Evolutionary conservation across 768 basidiomycete genomes (phyloP), one percentile per base, ranked within the genome.

Genomic region (Hygrophorus pudorinus): DNA sequence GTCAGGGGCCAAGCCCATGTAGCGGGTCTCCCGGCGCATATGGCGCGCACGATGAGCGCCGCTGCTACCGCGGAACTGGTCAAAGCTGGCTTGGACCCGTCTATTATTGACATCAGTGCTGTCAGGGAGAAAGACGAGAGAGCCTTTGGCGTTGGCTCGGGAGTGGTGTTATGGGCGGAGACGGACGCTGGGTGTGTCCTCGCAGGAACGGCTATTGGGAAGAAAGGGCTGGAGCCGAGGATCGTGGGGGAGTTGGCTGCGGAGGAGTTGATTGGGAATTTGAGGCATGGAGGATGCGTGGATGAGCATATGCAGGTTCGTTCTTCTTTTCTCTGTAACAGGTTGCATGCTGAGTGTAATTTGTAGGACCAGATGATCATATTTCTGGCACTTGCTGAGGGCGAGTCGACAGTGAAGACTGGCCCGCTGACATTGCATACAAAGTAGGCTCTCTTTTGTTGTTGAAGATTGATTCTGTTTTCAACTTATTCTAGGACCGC

Each of bases 111-210:
- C 5, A 71, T 79, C 11, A 49, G 58, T 36, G 56, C 48, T 39
- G 56, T 48, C 28, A 58, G 72, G 36, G 78, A 81, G 48, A 63
- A 57, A 28, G 64, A 67, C 28, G 59, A 62, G 11, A 58, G 70
- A 36, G 64, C 68, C 1, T 64, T 64, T n/a, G 84, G 83, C 0
- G 72, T 69, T 3, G 85, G 85, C 1, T 80, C 79, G 30, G 84
- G 85, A 0, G 76, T 87, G 44, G 66, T 85, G 2, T 58, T 87
- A 11, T 85, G 82, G 80, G 85, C 84, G 0, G 79, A 85, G 59
- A 73, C 85, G 17, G 74, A 74, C 30, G 67, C 66, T 11, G 84
- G 82, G 1, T 83, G 82, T 37, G 57, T 79, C 24, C 65, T 87
- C 14, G 82, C 77, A 1, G 85, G 83, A 2, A 81, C 79, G 48